These are phyloP conservation scores for Dipodascus geniculatus DNA, from an alignment of 805 yeast genomes.

Conservation along the genomic window DNA sequence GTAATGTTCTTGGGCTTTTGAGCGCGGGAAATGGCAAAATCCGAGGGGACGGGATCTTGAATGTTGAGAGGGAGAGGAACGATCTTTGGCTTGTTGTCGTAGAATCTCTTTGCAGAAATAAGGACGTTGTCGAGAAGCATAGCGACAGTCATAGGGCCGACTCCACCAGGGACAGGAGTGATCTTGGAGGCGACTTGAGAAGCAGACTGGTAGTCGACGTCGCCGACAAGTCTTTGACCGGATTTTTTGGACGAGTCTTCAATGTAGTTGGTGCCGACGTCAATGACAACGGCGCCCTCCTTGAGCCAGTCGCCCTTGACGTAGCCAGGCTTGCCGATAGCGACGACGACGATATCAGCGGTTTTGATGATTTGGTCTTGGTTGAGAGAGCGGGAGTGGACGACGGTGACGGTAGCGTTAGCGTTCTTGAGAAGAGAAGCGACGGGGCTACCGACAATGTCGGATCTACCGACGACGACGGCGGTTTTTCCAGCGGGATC, in stretches of 20 bases:
- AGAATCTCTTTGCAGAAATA: slow-evolving; percentile 60
- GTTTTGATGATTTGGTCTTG: slow-evolving; percentile 44
- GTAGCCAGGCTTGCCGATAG: slow-evolving; percentile 76
- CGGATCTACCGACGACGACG: slow-evolving; percentile 92
- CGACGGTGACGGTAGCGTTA: slow-evolving; percentile 76
- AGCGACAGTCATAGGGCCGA: slow-evolving; percentile 98
- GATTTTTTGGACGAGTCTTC: slow-evolving; percentile 63
- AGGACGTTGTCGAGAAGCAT: slow-evolving; percentile 83
- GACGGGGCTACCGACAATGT: slow-evolving; percentile 92
- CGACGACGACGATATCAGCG: slow-evolving; percentile 90
- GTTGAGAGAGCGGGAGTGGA: slow-evolving; percentile 65
- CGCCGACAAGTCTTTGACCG: slow-evolving; percentile 82
- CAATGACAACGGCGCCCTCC: slow-evolving; percentile 77
- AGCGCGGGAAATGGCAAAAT: slow-evolving; percentile 77
- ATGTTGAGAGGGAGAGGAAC: slow-evolving; percentile 44
- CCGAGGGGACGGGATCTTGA: slow-evolving; percentile 73
- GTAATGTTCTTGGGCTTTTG: slow-evolving; percentile 79
- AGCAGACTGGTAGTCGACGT: slow-evolving; percentile 71
- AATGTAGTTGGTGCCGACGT: slow-evolving; percentile 88
- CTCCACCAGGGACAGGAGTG: slow-evolving; percentile 98
- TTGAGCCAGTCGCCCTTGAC: slow-evolving; percentile 84
- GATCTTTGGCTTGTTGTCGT: slow-evolving; percentile 35
- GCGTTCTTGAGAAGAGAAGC: slow-evolving; percentile 68
- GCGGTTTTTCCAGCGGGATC: slow-evolving; percentile 65
- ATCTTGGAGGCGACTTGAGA: slow-evolving; percentile 50